These are phyloP conservation scores for Tetrapisispora taiwanensis DNA, from an alignment of 805 yeast genomes.

Conservation along the genomic window DNA sequence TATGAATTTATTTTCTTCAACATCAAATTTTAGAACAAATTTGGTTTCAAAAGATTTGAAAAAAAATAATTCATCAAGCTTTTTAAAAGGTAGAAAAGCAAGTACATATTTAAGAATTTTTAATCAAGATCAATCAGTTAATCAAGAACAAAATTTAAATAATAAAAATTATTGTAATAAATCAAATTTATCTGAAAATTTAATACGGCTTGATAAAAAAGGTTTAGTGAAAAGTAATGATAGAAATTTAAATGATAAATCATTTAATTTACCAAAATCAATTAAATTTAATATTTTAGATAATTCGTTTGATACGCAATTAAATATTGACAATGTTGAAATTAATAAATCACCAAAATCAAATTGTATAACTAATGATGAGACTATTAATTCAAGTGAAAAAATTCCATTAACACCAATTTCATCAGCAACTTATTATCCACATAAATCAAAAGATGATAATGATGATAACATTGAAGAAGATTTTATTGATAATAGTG, in stretches of 20 bases:
- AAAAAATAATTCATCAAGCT: constrained; percentile 3
- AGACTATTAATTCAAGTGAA: background rate
- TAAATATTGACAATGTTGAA: background rate
- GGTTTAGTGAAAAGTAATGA: background rate
- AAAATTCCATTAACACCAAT: constrained; percentile 41
- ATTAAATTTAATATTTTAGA: background rate
- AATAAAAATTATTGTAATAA: background rate
- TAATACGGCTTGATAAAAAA: background rate
- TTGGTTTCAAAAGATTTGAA: background rate
- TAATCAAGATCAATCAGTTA: constrained; percentile 18
- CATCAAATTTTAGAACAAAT: background rate
- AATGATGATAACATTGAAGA: background rate
- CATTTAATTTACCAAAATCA: background rate
- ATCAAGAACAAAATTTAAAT: background rate
- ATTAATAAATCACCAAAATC: background rate
- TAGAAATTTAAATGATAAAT: background rate
- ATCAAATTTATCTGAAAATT: background rate
- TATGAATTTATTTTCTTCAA: background rate
- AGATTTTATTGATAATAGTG: constrained; percentile 4
- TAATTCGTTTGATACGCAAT: background rate
- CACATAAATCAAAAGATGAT: constrained; percentile 41
- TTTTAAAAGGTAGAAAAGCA: constrained; percentile 29
- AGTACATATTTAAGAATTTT: constrained; percentile 28
- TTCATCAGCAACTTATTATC: constrained; percentile 61
- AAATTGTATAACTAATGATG: background rate